Conservation (phyloP, 2,329 filamentous ascomycete genomes). For the Teratosphaeria nubilosa region DNA sequence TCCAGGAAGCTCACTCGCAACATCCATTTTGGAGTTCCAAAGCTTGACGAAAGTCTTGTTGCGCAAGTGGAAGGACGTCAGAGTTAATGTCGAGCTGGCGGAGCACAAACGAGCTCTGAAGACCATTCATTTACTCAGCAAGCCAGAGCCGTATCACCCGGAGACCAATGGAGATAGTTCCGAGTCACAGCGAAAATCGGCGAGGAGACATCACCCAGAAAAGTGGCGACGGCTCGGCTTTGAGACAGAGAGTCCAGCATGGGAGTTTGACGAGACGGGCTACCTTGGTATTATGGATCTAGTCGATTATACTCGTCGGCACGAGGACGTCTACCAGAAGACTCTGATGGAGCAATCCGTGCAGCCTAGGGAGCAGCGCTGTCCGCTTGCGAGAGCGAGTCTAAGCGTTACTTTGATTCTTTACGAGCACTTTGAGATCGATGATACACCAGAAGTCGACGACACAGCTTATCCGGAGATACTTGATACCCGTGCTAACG, state of each 20-base stretch:
- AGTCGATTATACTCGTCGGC: slow-evolving; percentile 82
- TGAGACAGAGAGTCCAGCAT: slow-evolving; percentile 74
- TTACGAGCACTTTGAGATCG: slow-evolving; percentile 93
- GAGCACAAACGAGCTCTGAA: slow-evolving; percentile 85
- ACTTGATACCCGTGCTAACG: slow-evolving; percentile 41
- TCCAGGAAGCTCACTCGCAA: slow-evolving; percentile 74
- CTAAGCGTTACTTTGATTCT: slow-evolving; percentile 77
- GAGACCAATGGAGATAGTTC: slow-evolving; percentile 9
- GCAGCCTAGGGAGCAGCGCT: slow-evolving; percentile 59
- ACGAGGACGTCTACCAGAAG: slow-evolving; percentile 89
- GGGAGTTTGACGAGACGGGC: slow-evolving; percentile 76
- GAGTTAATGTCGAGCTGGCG: slow-evolving; percentile 72
- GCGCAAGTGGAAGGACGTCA: slow-evolving; percentile 72
- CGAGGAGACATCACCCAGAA: slow-evolving; percentile 67
- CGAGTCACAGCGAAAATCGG: slow-evolving; percentile 28
- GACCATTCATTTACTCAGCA: slow-evolving; percentile 59
- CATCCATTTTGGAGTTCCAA: slow-evolving; percentile 88
- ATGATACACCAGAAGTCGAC: slow-evolving; percentile 29
- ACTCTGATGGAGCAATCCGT: slow-evolving; percentile 79
- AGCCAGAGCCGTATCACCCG: slow-evolving; percentile 46
- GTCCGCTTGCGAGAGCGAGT: slow-evolving; percentile 78
- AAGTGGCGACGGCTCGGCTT: slow-evolving; percentile 93
- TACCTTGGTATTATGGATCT: slow-evolving; percentile 97
- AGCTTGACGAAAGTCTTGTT: slow-evolving; percentile 78
- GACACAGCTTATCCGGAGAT: slow-evolving; percentile 13